Conservation (phyloP, 345 rosid species). For the Trapa incisa region DNA sequence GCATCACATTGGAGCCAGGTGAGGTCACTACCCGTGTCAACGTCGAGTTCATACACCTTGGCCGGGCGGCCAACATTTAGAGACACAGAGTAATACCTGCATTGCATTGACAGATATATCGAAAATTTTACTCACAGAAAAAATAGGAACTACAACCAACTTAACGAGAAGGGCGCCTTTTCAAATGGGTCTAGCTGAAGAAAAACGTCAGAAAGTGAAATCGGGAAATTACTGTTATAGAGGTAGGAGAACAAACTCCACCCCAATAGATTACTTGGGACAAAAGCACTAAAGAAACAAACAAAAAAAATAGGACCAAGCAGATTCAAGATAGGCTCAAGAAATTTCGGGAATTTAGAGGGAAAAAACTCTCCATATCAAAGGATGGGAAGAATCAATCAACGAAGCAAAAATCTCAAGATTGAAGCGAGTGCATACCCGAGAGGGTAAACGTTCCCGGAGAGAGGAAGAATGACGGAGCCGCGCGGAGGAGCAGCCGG, state of each 20-base stretch:
- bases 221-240: too few species aligned
- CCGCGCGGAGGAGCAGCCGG: conserved; percentile 10
- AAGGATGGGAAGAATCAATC: not conserved
- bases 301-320: not conserved
- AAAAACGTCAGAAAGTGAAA: too few species aligned
- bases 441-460: conserved; percentile 83
- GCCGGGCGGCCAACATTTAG: conserved; percentile 64
- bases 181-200: too few species aligned
- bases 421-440: conserved; percentile 32
- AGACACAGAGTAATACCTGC: conserved; percentile 65
- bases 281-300: too few species aligned
- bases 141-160: too few species aligned
- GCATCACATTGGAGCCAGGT: conserved; percentile 98
- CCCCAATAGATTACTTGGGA: too few species aligned
- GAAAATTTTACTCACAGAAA: not conserved
- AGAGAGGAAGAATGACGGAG: conserved; percentile 48
- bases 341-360: not conserved
- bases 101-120: conserved; percentile 1
- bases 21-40: conserved; percentile 91
- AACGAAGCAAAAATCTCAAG: too few species aligned
- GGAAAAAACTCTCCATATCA: not conserved
- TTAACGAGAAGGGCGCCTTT: too few species aligned
- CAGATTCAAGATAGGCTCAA: not conserved
- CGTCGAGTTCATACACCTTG: conserved; percentile 67
- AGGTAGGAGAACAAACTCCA: too few species aligned